Evolutionary conservation across 1,139 yeast species (phyloP), one percentile per base, ranked within the genome.

Genomic region (Meyerozyma carpophila): DNA sequence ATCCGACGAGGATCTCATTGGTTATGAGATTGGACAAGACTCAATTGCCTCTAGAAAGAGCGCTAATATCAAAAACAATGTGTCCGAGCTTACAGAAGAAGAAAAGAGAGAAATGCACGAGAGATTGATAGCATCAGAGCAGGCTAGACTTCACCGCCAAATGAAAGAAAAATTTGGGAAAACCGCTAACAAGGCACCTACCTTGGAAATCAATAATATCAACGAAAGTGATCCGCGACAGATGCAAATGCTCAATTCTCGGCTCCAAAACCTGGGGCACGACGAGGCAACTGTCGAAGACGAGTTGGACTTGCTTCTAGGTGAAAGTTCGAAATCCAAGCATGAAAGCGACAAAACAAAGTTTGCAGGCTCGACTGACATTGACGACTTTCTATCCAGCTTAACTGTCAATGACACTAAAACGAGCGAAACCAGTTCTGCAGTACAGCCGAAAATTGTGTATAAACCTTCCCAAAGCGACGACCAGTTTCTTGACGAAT

Each of bases 161-260:
- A 62, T 73, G 36, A 63, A 63, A 47, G 47, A 43, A 18, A 66
- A 56, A 43, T 70, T 69, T 48, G 65, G 52, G 27, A 27, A 46
- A 5, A 21, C 21, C 9, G 27, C 36, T 16, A 20, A 27, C 43
- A 4, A 44, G 43, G 21, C 49, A 34, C n/a, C 34, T 43, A 66
- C 70, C 1, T 44, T 71, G n/a, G 76, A 72, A 36, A 59, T 73
- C 45, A 65, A 72, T 48, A 73, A 68, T 47, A 55, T 61, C 31
- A 58, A 62, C 42, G 48, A 46, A 11, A 45, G 51, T 11, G 70
- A 66, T 42, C 49, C 48, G 8, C 42, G 32, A 5, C 72, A 63
- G 43, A 45, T 66, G 41, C 55, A 56, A 2, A 52, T 50, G 20
- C 56, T 70, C 45, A 67, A 70, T 47, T 48, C 51, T 18, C 59